These are phyloP conservation scores for Globisporangium apiculatum DNA, from an alignment of 352 stramenopile genomes.

Conservation along the genomic window DNA sequence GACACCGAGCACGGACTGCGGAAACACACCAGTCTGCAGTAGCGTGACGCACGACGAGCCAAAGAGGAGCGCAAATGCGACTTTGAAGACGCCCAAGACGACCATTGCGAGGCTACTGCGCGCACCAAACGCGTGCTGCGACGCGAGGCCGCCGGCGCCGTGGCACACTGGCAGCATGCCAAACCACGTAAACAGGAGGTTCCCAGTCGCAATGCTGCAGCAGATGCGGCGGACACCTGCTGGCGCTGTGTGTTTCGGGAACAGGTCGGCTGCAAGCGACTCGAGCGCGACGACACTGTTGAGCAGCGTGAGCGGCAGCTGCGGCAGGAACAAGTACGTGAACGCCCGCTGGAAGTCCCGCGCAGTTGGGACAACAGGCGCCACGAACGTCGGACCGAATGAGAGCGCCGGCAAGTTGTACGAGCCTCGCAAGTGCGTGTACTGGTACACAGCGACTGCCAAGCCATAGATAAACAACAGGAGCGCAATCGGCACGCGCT, in stretches of 20 bases:
- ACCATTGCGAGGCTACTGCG: constrained; percentile 87
- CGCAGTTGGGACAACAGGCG: constrained; percentile 41
- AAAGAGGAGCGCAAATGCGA: constrained; percentile 87
- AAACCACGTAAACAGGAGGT: constrained; percentile 86
- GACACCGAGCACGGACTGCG: constrained; percentile 45
- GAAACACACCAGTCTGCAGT: constrained; percentile 52
- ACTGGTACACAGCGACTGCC: constrained; percentile 50
- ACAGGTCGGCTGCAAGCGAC: constrained; percentile 82
- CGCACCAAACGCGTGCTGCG: constrained; percentile 90
- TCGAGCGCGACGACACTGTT: constrained; percentile 92
- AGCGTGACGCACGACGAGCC: constrained; percentile 60
- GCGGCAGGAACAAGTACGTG: constrained; percentile 83
- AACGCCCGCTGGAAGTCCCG: constrained; percentile 70
- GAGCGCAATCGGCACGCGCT: constrained; percentile 53
- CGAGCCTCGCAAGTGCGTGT: constrained; percentile 31
- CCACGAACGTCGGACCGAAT: constrained; percentile 51
- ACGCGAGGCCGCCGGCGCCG: constrained; percentile 88
- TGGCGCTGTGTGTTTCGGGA: constrained; percentile 68
- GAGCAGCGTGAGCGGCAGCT: constrained; percentile 88
- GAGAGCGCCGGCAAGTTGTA: constrained; percentile 46
- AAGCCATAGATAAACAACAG: constrained; percentile 73
- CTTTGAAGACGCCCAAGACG: constrained; percentile 85
- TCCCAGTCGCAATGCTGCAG: constrained; percentile 63
- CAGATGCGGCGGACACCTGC: constrained; percentile 58
- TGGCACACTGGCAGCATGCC: constrained; percentile 92